Conservation (phyloP, 139 green algal species). For the Chlamydomonas sp. region DNA sequence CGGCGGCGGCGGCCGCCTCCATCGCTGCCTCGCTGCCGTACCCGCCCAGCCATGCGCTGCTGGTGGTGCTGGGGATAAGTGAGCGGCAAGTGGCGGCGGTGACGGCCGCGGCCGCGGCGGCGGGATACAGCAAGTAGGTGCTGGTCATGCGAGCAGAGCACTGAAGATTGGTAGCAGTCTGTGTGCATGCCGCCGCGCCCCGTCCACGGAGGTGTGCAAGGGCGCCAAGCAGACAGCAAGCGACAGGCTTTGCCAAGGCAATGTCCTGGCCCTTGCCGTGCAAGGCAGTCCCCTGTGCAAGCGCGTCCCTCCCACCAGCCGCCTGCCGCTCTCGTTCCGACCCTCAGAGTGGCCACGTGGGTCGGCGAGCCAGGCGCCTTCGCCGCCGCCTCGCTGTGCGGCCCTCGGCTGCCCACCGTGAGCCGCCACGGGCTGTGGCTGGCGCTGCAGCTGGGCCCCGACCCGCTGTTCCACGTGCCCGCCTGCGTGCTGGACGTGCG, state of each 20-base stretch:
- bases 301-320: background rate
- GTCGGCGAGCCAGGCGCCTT: slow-evolving; percentile 11
- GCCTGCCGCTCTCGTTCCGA: background rate
- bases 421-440: slow-evolving; percentile 30
- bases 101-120: slow-evolving; percentile 19
- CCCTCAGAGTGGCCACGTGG: slow-evolving; percentile 9
- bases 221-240: too few species aligned
- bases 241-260: too few species aligned
- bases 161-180: too few species aligned
- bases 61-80: slow-evolving; percentile 19
- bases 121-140: slow-evolving; percentile 20
- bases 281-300: background rate
- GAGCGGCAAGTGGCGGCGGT: slow-evolving; percentile 20
- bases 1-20: background rate
- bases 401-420: slow-evolving; percentile 5
- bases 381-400: slow-evolving; percentile 17
- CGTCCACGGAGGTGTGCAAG: too few species aligned
- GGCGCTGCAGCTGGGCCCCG: slow-evolving; percentile 21
- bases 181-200: too few species aligned
- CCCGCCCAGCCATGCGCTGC: slow-evolving; percentile 16
- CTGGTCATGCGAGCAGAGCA: too few species aligned
- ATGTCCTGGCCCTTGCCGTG: too few species aligned
- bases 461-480: slow-evolving; percentile 35
- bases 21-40: slow-evolving; percentile 15
- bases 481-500: slow-evolving; percentile 25